Evolutionary conservation across 768 basidiomycete species (phyloP).

Genomic region (Chalciporus sphaerocephalus): DNA sequence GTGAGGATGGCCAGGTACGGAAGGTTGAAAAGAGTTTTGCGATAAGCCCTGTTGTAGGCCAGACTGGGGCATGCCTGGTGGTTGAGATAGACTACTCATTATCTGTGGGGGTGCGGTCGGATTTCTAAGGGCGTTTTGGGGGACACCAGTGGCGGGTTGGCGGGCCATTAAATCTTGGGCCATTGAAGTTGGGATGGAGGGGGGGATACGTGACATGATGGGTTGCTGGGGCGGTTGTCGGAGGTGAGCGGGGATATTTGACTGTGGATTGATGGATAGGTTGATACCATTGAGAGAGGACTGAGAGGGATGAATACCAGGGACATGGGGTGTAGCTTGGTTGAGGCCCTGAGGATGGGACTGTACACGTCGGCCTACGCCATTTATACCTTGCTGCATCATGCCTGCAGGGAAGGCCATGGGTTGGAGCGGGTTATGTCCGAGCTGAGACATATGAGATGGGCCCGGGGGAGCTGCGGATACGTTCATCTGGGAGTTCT

Average conservation of each 20-base stretch:
- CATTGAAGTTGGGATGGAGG: constrained; percentile 35
- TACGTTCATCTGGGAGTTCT: constrained; percentile 33
- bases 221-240: constrained; percentile 35
- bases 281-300: constrained; percentile 35
- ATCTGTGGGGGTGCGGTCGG: constrained; percentile 43
- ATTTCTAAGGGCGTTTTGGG: constrained; percentile 41
- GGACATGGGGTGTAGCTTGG: constrained; percentile 34
- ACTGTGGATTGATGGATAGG: constrained; percentile 45
- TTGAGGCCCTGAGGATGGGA: constrained; percentile 53
- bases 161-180: constrained; percentile 43
- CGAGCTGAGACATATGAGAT: constrained; percentile 30
- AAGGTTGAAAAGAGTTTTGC: constrained; percentile 28
- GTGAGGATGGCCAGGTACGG: constrained; percentile 27
- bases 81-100: constrained; percentile 43
- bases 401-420: constrained; percentile 41
- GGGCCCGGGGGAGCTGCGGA: constrained; percentile 25
- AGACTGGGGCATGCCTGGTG: constrained; percentile 29
- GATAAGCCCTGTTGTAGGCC: constrained; percentile 29
- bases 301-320: constrained; percentile 34
- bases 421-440: constrained; percentile 36
- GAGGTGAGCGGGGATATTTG: constrained; percentile 37
- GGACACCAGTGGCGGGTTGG: constrained; percentile 38
- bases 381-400: constrained; percentile 38
- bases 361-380: constrained; percentile 48
- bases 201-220: constrained; percentile 31